Percentiles rank a stretch among this genome's conserved stretches.
Conservation (phyloP, 1,139 yeast species). For the Scheffersomyces quercinus region DNA sequence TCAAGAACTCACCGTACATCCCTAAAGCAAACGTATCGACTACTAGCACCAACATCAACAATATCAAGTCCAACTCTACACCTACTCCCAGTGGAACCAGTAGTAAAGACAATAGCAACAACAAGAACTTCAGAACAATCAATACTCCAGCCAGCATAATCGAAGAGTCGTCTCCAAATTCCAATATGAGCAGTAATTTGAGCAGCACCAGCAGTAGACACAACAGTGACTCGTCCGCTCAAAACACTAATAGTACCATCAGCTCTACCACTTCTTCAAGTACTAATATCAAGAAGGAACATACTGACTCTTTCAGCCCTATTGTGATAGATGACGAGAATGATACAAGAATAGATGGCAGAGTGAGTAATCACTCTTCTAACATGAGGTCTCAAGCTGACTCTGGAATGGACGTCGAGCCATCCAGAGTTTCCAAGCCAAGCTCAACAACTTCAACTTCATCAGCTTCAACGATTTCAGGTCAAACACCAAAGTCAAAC, state of each 20-base stretch:
- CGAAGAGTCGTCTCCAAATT: slow-evolving; percentile 25
- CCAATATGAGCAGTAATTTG: neutral
- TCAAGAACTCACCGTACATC: slow-evolving; percentile 20
- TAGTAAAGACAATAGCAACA: slow-evolving; percentile 1
- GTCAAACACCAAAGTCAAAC: neutral
- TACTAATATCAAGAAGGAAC: neutral
- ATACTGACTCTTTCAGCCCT: neutral
- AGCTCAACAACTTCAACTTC: slow-evolving; percentile 2
- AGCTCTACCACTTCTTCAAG: slow-evolving; percentile 3
- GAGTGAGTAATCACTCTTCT: neutral
- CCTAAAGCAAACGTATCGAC: neutral
- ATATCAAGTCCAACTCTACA: neutral
- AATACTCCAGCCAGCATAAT: slow-evolving; percentile 29
- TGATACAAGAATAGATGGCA: neutral
- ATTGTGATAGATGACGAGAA: slow-evolving; percentile 1
- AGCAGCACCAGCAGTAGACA: neutral
- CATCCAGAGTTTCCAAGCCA: slow-evolving; percentile 5
- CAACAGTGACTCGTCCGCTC: slow-evolving; percentile 3
- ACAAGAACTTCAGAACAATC: neutral
- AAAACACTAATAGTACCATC: slow-evolving; percentile 2
- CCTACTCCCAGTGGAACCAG: neutral
- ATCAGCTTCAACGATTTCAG: slow-evolving; percentile 2
- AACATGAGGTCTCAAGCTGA: neutral
- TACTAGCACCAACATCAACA: neutral
- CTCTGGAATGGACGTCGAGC: neutral